Conservation (phyloP, 2,329 filamentous ascomycete genomes). For the Aspergillus terreus region DNA sequence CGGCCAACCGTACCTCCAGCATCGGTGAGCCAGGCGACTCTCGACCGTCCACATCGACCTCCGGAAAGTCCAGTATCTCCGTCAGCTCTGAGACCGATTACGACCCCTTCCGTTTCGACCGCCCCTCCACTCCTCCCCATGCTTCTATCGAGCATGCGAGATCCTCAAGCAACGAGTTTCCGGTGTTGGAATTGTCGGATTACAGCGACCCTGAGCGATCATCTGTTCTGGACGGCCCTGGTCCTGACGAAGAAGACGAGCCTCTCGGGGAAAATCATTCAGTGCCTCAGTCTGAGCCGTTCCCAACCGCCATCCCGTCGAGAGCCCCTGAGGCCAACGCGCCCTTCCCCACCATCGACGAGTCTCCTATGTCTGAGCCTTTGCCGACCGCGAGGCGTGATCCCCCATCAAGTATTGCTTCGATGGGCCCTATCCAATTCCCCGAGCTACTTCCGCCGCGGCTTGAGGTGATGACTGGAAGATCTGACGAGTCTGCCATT, state of each 20-base stretch:
- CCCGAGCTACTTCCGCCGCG: conserved; percentile 38
- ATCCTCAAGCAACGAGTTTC: conserved; percentile 44
- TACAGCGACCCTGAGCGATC: conserved; percentile 50
- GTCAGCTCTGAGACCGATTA: conserved; percentile 37
- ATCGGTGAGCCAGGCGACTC: conserved; percentile 28
- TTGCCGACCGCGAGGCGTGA: conserved; percentile 19
- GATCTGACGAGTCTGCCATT: conserved; percentile 34
- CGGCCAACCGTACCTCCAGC: conserved; percentile 11
- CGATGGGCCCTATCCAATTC: conserved; percentile 28
- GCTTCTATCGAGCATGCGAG: conserved; percentile 11
- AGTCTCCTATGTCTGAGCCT: conserved; percentile 18
- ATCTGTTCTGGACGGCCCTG: conserved; percentile 51
- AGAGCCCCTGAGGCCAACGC: conserved; percentile 11
- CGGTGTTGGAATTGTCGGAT: conserved; percentile 43
- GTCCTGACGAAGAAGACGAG: conserved; percentile 53
- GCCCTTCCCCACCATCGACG: conserved; percentile 7
- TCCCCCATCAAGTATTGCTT: conserved; percentile 7
- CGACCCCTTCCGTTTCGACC: conserved; percentile 42
- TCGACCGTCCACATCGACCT: conserved; percentile 38
- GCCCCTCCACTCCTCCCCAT: conserved; percentile 25
- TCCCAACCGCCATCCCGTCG: conserved; percentile 23
- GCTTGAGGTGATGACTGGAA: conserved; percentile 35
- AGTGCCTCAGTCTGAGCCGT: conserved; percentile 17
- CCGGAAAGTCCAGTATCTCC: conserved; percentile 23
- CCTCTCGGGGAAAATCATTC: conserved; percentile 19